These are phyloP conservation scores for Phyllachora maydis DNA, from an alignment of 2,329 filamentous ascomycete genomes.

Conservation along the genomic window DNA sequence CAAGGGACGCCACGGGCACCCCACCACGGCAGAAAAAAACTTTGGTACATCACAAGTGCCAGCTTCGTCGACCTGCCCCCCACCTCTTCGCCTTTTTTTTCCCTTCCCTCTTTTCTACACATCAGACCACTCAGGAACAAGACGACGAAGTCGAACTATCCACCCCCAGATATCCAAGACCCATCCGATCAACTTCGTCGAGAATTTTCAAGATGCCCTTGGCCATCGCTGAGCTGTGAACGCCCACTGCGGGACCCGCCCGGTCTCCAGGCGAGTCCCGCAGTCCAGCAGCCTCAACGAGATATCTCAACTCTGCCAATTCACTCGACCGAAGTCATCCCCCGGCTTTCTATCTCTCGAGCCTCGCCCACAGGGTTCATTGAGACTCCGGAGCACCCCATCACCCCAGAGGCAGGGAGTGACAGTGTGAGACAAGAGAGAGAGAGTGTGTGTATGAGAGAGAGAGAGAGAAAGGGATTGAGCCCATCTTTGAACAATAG, in stretches of 20 bases:
- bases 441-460: too few species aligned
- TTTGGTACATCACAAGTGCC: constrained; percentile 9
- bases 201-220: constrained; percentile 43
- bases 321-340: constrained; percentile 48
- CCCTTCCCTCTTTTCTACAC: constrained; percentile 13
- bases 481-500: too few species aligned
- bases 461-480: too few species aligned
- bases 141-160: constrained; percentile 47
- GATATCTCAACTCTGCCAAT: constrained; percentile 39
- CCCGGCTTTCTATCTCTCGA: constrained; percentile 28
- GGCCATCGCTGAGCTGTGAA: constrained; percentile 85
- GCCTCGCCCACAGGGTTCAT: constrained; percentile 6
- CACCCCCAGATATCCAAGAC: constrained; percentile 13
- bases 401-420: too few species aligned
- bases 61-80: constrained; percentile 10
- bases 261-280: constrained; percentile 35
- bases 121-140: constrained; percentile 17
- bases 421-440: too few species aligned
- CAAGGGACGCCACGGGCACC: too few species aligned
- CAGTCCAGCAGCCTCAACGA: constrained; percentile 77
- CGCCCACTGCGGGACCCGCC: constrained; percentile 55
- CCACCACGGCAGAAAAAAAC: constrained; percentile 9
- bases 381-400: too few species aligned
- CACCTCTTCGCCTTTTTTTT: constrained; percentile 11
- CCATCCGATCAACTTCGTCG: constrained; percentile 42